A percentile compares a stretch with the other conserved stretches of the same genome.
Evolutionary conservation across 2,329 filamentous ascomycete species (phyloP).

Genomic region (Lecanosticta acicola): DNA sequence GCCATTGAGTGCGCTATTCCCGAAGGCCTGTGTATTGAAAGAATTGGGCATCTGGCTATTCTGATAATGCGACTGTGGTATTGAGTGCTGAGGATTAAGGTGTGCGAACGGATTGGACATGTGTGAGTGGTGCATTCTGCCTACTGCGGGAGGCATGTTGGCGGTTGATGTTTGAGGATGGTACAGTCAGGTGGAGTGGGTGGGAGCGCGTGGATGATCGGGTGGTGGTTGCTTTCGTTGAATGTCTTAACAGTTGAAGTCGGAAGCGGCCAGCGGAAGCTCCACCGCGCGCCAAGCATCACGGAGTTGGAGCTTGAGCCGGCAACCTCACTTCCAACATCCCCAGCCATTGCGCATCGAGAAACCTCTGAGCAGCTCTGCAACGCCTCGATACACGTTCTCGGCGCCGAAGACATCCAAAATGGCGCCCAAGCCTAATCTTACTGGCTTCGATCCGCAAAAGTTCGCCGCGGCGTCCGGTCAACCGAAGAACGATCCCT

Average conservation of each 20-base stretch:
- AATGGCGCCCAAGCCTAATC: slow-evolving; percentile 58
- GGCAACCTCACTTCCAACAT: too few species aligned
- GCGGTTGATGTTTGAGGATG: too few species aligned
- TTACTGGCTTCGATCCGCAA: slow-evolving; percentile 87
- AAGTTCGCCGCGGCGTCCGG: slow-evolving; percentile 69
- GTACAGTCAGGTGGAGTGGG: too few species aligned
- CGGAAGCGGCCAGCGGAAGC: too few species aligned
- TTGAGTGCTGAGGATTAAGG: slow-evolving; percentile 43
- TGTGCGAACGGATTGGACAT: slow-evolving; percentile 56
- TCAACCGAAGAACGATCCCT: slow-evolving; percentile 56
- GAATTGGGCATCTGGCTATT: slow-evolving; percentile 32
- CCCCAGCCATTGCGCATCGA: not conserved
- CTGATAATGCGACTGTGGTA: slow-evolving; percentile 30
- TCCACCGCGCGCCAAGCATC: too few species aligned
- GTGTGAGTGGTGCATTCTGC: slow-evolving; percentile 54
- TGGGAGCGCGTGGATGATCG: too few species aligned
- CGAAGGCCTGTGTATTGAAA: slow-evolving; percentile 37
- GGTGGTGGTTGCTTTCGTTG: too few species aligned
- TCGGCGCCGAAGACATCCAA: slow-evolving; percentile 21
- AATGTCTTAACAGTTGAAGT: too few species aligned
- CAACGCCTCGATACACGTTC: not conserved
- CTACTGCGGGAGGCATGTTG: slow-evolving; percentile 55
- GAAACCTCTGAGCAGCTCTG: not conserved
- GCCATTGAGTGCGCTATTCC: slow-evolving; percentile 36
- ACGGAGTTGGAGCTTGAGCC: too few species aligned